Conservation (phyloP, 164 flowering plant genomes). For the Saururus chinensis region DNA sequence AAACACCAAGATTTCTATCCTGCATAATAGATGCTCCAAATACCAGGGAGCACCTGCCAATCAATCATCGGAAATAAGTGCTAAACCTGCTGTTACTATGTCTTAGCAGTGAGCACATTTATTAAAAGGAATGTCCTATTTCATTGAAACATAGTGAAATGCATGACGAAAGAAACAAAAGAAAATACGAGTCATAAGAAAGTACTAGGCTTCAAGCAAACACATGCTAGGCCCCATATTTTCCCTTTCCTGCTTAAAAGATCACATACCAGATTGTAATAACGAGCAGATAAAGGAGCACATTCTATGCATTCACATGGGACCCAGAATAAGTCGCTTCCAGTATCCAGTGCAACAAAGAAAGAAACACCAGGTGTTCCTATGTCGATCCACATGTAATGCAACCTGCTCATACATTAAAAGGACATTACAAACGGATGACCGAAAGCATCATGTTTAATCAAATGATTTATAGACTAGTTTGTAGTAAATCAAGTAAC, state of each 20-base stretch:
- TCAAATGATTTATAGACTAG: not conserved
- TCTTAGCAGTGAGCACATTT: conserved; percentile 18
- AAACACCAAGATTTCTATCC: conserved; percentile 81
- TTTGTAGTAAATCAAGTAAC: not conserved
- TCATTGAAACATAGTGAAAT: not conserved
- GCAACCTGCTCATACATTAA: conserved; percentile 45
- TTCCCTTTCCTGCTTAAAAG: too few relatives aligned
- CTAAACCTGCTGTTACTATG: conserved; percentile 63
- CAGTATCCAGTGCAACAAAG: conserved; percentile 91
- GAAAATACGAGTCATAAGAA: not conserved
- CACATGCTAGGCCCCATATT: not conserved
- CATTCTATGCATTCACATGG: conserved; percentile 89
- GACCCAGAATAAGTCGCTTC: conserved; percentile 91
- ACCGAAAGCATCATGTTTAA: not conserved
- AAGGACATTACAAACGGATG: not conserved
- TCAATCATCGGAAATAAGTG: conserved; percentile 96
- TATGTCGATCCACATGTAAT: conserved; percentile 82
- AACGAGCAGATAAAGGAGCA: conserved; percentile 67
- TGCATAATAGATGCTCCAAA: conserved; percentile 98
- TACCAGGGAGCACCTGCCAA: conserved; percentile 98
- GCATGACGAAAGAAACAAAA: not conserved
- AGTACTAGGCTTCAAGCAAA: not conserved
- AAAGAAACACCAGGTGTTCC: conserved; percentile 85
- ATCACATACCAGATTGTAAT: conserved; percentile 57
- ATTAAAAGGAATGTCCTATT: not conserved